phyloP scores from a whole-genome alignment of 2,329 filamentous ascomycete species.

The Penicillium sp. region DNA sequence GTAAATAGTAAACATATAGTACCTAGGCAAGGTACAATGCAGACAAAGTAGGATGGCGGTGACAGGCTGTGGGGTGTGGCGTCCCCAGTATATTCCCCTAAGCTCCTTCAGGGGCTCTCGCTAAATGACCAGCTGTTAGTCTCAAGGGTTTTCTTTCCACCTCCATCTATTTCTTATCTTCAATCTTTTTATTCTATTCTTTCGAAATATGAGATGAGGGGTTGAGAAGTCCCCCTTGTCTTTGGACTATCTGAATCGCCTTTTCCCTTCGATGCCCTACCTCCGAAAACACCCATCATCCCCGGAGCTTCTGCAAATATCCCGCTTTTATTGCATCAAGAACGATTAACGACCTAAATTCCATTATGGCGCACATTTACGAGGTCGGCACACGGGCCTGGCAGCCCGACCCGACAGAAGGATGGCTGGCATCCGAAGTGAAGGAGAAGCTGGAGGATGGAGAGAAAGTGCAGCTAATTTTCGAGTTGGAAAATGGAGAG shows the following conservation, averaged over 20 bases:
- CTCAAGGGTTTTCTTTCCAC: conserved; percentile 16
- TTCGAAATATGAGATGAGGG: conserved; percentile 28
- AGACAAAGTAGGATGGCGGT: conserved; percentile 20
- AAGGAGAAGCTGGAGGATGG: conserved; percentile 79
- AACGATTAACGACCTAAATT: conserved; percentile 4
- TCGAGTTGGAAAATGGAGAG: conserved; percentile 89
- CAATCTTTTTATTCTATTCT: conserved; percentile 17
- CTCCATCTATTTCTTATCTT: conserved; percentile 8
- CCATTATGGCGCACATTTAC: conserved; percentile 83
- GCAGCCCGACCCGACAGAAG: conserved; percentile 94
- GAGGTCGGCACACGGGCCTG: conserved; percentile 96
- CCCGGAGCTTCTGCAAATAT: conserved; percentile 10
- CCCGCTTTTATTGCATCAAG: conserved; percentile 8
- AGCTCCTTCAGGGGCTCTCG: conserved; percentile 30
- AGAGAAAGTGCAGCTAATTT: conserved; percentile 81
- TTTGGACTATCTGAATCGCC: conserved; percentile 21
- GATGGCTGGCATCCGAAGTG: conserved; percentile 96
- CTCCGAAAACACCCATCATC: conserved; percentile 3
- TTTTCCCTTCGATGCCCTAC: conserved; percentile 8
- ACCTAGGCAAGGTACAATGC: not conserved
- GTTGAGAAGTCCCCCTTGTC: conserved; percentile 24
- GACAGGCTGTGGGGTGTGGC: conserved; percentile 26
- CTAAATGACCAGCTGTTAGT: conserved; percentile 27
- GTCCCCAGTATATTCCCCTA: conserved; percentile 24
- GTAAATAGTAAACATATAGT: not conserved